Conservation (phyloP, 1,139 yeast genomes). For the Sugiyamaella neomexicana region DNA sequence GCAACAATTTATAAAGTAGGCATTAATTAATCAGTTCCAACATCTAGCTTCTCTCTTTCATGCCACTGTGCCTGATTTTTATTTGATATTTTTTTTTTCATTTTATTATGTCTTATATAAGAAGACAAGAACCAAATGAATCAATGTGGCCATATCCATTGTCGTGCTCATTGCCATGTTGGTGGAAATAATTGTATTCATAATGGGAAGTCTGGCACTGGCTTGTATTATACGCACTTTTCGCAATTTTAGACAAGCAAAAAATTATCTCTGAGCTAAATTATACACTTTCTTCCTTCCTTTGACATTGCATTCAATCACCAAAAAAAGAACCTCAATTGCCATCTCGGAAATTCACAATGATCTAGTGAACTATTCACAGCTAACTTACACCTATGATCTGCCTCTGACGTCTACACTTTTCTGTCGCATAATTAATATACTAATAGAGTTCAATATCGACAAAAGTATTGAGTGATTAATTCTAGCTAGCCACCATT, state of each 20-base stretch:
- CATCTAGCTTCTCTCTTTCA: background rate
- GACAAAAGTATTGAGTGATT: background rate
- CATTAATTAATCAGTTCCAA: background rate
- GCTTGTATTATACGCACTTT: constrained; percentile 8
- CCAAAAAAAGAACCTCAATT: background rate
- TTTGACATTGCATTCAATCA: background rate
- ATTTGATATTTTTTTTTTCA: background rate
- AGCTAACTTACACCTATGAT: too few species aligned
- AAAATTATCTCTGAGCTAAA: background rate
- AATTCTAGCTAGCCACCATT: too few species aligned
- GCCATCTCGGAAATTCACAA: too few species aligned
- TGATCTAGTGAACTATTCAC: too few species aligned
- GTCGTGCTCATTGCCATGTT: constrained; percentile 1
- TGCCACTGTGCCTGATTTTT: too few species aligned
- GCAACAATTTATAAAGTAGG: background rate
- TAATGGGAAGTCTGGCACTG: constrained; percentile 3
- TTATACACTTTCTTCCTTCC: too few species aligned
- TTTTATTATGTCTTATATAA: background rate
- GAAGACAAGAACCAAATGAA: too few species aligned
- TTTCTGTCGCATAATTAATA: background rate
- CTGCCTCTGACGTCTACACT: background rate
- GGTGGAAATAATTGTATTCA: constrained; percentile 12
- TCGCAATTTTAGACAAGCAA: background rate
- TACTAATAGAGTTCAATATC: constrained; percentile 5
- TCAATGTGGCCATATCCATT: too few species aligned